Evolutionary conservation across 352 stramenopile genomes (phyloP).

Genomic region (Phytophthora ramorum): DNA sequence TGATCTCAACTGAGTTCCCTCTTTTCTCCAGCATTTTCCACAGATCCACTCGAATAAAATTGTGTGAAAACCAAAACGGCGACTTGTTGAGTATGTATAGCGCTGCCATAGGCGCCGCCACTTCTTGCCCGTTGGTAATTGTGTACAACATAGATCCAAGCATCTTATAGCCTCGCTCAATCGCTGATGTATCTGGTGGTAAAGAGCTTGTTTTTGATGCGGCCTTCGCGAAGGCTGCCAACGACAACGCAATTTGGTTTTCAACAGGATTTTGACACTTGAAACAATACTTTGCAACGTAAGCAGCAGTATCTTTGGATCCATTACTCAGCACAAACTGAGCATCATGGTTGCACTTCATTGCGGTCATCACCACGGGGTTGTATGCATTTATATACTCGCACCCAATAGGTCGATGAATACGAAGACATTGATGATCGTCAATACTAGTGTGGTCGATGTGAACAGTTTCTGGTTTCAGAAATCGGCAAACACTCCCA

Average conservation of each 20-base stretch:
- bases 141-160: slow-evolving; percentile 19
- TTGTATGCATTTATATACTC: slow-evolving; percentile 48
- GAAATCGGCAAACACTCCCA: slow-evolving; percentile 26
- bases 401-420: slow-evolving; percentile 22
- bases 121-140: slow-evolving; percentile 18
- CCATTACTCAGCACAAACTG: slow-evolving; percentile 16
- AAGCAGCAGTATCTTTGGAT: slow-evolving; percentile 21
- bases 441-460: neutral
- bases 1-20: neutral
- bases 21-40: neutral
- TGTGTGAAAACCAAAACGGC: slow-evolving; percentile 27
- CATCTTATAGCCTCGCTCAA: slow-evolving; percentile 13
- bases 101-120: slow-evolving; percentile 18
- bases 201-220: slow-evolving; percentile 3
- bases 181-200: neutral
- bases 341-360: slow-evolving; percentile 43
- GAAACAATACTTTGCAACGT: slow-evolving; percentile 31
- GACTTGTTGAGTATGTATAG: slow-evolving; percentile 8
- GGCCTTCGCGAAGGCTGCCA: slow-evolving; percentile 19
- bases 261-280: slow-evolving; percentile 28
- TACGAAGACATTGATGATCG: neutral
- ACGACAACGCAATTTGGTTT: slow-evolving; percentile 12
- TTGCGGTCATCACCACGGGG: neutral
- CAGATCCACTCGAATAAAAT: slow-evolving; percentile 11
- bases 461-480: slow-evolving; percentile 22